Conservation (phyloP, 2,329 filamentous ascomycete genomes). For the Coleophoma eucalyptorum region DNA sequence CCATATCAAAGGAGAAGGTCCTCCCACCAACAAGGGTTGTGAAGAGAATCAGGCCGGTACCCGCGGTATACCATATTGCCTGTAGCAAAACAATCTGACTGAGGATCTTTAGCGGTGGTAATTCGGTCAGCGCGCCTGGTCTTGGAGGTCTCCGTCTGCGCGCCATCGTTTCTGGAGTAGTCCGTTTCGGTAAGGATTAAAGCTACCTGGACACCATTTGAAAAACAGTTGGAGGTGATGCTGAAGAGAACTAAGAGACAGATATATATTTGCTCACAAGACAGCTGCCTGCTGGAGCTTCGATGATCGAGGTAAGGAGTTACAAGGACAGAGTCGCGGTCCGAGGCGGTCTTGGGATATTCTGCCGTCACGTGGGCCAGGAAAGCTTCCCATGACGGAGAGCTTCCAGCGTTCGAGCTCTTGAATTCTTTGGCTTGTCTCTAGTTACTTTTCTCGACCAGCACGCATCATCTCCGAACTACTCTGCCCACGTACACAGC, state of each 20-base stretch:
- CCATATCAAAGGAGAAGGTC: slow-evolving; percentile 50
- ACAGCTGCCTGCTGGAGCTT: too few species aligned
- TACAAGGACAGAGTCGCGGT: neutral
- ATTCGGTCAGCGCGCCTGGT: slow-evolving; percentile 62
- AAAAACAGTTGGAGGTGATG: neutral
- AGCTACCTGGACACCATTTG: slow-evolving; percentile 9
- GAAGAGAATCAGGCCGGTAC: slow-evolving; percentile 61
- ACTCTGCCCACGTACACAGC: too few species aligned
- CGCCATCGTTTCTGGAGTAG: slow-evolving; percentile 14
- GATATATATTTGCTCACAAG: too few species aligned
- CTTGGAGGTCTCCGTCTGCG: slow-evolving; percentile 58
- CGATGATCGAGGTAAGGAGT: neutral
- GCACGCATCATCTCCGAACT: too few species aligned
- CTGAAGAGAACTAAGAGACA: too few species aligned
- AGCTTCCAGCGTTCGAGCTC: neutral
- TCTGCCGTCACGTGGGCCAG: neutral
- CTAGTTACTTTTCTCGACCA: too few species aligned
- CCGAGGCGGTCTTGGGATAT: neutral
- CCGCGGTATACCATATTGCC: slow-evolving; percentile 58
- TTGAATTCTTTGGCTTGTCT: too few species aligned
- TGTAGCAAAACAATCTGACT: slow-evolving; percentile 64
- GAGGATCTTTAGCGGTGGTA: slow-evolving; percentile 63
- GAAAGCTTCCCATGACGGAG: neutral
- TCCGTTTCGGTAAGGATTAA: too few species aligned
- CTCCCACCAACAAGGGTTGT: slow-evolving; percentile 63